Percentiles rank a stretch among this genome's conserved stretches.
Conservation (phyloP, 1,284 basidiomycete species). For the Lentinus polychrous region DNA sequence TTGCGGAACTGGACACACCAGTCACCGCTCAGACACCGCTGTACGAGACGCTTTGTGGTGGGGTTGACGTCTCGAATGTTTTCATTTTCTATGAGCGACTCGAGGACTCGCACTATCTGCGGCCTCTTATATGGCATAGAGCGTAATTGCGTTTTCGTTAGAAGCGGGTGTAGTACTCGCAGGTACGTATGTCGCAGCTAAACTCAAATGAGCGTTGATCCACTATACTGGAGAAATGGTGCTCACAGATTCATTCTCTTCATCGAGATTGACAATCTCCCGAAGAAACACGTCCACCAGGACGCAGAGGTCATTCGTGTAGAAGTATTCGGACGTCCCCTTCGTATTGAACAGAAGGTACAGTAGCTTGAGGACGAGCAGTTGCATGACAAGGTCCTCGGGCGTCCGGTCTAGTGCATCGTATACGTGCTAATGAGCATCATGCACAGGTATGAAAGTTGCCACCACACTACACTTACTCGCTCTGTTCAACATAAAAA, state of each 20-base stretch:
- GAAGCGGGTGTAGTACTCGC: conserved; percentile 90
- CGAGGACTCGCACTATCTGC: conserved; percentile 82
- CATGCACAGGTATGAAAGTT: neutral
- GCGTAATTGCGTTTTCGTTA: conserved; percentile 91
- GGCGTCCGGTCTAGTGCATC: conserved; percentile 60
- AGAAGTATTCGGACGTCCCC: conserved; percentile 94
- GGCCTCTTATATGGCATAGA: conserved; percentile 85
- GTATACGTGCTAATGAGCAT: neutral
- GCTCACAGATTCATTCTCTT: conserved; percentile 87
- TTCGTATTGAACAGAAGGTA: conserved; percentile 94
- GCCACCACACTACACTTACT: conserved; percentile 42
- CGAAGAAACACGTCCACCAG: conserved; percentile 95
- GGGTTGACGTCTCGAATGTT: conserved; percentile 77
- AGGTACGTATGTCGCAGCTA: conserved; percentile 96
- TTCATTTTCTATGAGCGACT: conserved; percentile 69
- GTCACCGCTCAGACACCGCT: conserved; percentile 80
- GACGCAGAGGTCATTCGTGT: conserved; percentile 95
- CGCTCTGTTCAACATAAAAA: conserved; percentile 97
- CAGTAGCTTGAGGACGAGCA: conserved; percentile 91
- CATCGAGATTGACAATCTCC: conserved; percentile 85
- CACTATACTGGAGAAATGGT: neutral
- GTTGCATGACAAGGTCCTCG: conserved; percentile 92
- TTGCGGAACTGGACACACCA: conserved; percentile 75
- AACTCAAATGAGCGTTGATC: neutral
- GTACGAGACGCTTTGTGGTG: conserved; percentile 89